Evolutionary conservation across 2,329 filamentous ascomycete genomes (phyloP).

Genomic region (Penicillium sp.): DNA sequence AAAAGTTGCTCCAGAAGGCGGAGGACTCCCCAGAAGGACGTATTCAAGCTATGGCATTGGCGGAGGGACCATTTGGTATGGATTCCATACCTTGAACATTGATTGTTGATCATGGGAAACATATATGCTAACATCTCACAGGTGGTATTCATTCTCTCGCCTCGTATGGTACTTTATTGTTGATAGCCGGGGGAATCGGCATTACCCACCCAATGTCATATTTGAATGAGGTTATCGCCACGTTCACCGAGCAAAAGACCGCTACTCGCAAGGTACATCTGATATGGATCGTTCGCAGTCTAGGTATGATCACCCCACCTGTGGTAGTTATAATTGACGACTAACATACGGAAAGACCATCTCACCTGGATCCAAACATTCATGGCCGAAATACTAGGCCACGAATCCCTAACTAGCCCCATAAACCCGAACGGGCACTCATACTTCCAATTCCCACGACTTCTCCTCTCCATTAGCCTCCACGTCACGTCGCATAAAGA

Average conservation of each 20-base stretch:
- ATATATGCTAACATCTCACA: slow-evolving; percentile 7
- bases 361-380: slow-evolving; percentile 30
- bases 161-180: slow-evolving; percentile 29
- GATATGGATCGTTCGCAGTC: slow-evolving; percentile 28
- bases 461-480: slow-evolving; percentile 25
- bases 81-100: background rate
- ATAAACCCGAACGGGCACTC: slow-evolving; percentile 18
- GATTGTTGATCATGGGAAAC: background rate
- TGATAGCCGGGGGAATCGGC: slow-evolving; percentile 33
- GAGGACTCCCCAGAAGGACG: slow-evolving; percentile 20
- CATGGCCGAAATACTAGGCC: slow-evolving; percentile 26
- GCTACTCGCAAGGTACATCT: slow-evolving; percentile 25
- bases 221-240: slow-evolving; percentile 24
- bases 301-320: slow-evolving; percentile 16
- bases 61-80: slow-evolving; percentile 32
- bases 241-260: slow-evolving; percentile 17
- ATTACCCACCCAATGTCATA: slow-evolving; percentile 33
- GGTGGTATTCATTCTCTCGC: slow-evolving; percentile 25
- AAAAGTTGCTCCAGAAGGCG: slow-evolving; percentile 24
- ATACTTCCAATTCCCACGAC: slow-evolving; percentile 20
- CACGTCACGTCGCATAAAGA: slow-evolving; percentile 22
- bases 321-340: background rate
- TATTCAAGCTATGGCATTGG: slow-evolving; percentile 24
- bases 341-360: slow-evolving; percentile 21
- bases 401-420: slow-evolving; percentile 20